phyloP scores from a whole-genome alignment of 805 yeast genomes.

The Nakazawaea wyomingensis region DNA sequence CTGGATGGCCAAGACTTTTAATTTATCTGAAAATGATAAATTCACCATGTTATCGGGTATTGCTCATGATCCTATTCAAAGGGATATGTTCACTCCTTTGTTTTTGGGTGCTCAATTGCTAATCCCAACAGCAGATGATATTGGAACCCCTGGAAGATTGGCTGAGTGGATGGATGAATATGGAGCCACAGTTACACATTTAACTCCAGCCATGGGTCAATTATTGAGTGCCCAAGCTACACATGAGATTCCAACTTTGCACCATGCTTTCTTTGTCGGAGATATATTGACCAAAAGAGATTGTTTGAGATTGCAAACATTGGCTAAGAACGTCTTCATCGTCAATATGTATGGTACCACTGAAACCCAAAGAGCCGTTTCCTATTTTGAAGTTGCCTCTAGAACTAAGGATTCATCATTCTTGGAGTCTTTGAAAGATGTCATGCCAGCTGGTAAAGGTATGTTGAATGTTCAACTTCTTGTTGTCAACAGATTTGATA shows the following conservation, averaged over 20 bases:
- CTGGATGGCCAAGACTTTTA: constrained; percentile 92
- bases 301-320: constrained; percentile 84
- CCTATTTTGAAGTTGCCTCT: constrained; percentile 84
- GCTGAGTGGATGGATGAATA: constrained; percentile 96
- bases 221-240: constrained; percentile 92
- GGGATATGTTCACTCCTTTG: constrained; percentile 98
- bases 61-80: constrained; percentile 98
- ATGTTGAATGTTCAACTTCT: constrained; percentile 92
- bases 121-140: constrained; percentile 95
- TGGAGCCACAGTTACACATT: constrained; percentile 92
- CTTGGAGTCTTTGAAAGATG: constrained; percentile 81
- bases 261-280: constrained; percentile 98
- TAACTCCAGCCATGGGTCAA: constrained; percentile 99
- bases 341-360: constrained; percentile 99
- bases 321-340: constrained; percentile 84
- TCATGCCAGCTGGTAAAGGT: constrained; percentile 98
- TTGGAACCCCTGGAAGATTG: constrained; percentile 95
- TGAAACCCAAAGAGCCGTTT: constrained; percentile 97
- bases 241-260: constrained; percentile 76
- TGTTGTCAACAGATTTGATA: constrained; percentile 87
- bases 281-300: constrained; percentile 97
- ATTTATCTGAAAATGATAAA: constrained; percentile 70
- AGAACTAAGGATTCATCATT: constrained; percentile 63
- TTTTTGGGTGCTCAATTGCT: constrained; percentile 90
- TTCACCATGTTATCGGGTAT: constrained; percentile 98